A percentile compares a stretch with the other conserved stretches of the same genome.
phyloP scores from a whole-genome alignment of 495 filamentous ascomycete species.

The Diplogelasinospora grovesii region DNA sequence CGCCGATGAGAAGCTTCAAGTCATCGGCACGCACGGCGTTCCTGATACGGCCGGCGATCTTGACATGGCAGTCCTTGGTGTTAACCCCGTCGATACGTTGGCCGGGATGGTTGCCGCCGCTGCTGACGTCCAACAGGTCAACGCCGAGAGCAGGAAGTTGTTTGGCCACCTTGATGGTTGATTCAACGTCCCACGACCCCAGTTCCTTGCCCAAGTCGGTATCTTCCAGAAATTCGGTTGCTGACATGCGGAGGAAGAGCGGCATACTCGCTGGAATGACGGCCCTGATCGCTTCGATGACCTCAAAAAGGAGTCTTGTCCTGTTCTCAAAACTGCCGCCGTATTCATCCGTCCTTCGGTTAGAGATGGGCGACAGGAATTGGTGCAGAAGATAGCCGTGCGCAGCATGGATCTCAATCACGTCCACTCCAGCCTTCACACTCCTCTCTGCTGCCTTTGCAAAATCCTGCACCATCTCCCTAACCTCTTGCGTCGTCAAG shows the following conservation, averaged over 20 bases:
- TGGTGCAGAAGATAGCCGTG: constrained; percentile 73
- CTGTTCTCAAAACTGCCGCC: constrained; percentile 64
- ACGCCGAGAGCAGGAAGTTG: constrained; percentile 56
- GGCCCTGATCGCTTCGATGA: constrained; percentile 52
- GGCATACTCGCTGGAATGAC: constrained; percentile 57
- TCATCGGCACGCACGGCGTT: too few species aligned
- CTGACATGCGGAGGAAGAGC: too few species aligned
- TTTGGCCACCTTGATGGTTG: constrained; percentile 55
- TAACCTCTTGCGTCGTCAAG: constrained; percentile 51
- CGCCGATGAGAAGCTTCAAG: too few species aligned
- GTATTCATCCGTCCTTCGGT: constrained; percentile 57
- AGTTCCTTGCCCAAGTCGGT: too few species aligned
- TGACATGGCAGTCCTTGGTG: too few species aligned
- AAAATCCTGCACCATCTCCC: constrained; percentile 45
- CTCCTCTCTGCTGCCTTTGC: constrained; percentile 52
- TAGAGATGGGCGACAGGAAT: constrained; percentile 55
- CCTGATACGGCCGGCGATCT: too few species aligned
- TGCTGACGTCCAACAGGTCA: constrained; percentile 63
- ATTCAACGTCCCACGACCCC: constrained; percentile 56
- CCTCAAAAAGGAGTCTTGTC: constrained; percentile 54
- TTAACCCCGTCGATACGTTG: too few species aligned
- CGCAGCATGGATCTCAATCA: constrained; percentile 66
- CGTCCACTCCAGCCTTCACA: constrained; percentile 66
- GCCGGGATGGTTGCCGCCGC: too few species aligned
- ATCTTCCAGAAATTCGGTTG: too few species aligned